phyloP scores from a whole-genome alignment of 2,329 filamentous ascomycete genomes.

The Polychaeton citri region DNA sequence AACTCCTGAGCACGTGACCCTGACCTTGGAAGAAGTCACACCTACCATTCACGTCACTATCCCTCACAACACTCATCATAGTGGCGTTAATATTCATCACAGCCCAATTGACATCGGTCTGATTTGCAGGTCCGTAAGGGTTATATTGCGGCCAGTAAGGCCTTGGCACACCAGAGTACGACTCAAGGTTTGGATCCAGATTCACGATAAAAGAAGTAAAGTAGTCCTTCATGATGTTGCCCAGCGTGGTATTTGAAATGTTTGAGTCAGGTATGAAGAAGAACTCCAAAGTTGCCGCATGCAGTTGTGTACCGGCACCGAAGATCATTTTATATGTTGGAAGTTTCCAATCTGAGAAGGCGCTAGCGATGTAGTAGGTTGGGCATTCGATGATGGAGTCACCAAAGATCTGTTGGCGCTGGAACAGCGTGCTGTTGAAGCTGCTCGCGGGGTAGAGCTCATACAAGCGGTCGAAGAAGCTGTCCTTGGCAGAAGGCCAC shows the following conservation, averaged over 20 bases:
- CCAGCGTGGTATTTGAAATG: slow-evolving; percentile 21
- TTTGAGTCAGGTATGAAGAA: background rate
- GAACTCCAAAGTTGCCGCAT: slow-evolving; percentile 13
- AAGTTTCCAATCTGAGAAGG: slow-evolving; percentile 13
- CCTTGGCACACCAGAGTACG: slow-evolving; percentile 11
- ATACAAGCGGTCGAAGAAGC: slow-evolving; percentile 27
- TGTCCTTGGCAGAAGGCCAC: slow-evolving; percentile 22
- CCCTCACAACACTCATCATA: slow-evolving; percentile 9
- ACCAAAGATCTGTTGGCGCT: slow-evolving; percentile 26
- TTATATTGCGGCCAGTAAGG: slow-evolving; percentile 19
- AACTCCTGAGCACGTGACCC: slow-evolving; percentile 12
- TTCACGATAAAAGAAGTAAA: slow-evolving; percentile 22
- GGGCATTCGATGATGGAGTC: slow-evolving; percentile 31
- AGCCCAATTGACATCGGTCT: slow-evolving; percentile 6
- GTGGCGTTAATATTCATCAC: slow-evolving; percentile 13
- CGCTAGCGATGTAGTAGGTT: slow-evolving; percentile 25
- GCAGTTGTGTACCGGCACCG: slow-evolving; percentile 21
- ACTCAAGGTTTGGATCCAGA: slow-evolving; percentile 20
- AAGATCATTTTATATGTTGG: slow-evolving; percentile 23
- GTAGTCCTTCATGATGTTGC: slow-evolving; percentile 21
- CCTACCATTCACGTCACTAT: slow-evolving; percentile 9
- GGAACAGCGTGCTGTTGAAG: slow-evolving; percentile 25
- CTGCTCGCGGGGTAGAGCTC: slow-evolving; percentile 23
- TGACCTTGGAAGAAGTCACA: slow-evolving; percentile 15
- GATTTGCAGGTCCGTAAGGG: background rate